Conservation (phyloP, 2,329 filamentous ascomycete genomes). For the Daldinia eschscholtzii region DNA sequence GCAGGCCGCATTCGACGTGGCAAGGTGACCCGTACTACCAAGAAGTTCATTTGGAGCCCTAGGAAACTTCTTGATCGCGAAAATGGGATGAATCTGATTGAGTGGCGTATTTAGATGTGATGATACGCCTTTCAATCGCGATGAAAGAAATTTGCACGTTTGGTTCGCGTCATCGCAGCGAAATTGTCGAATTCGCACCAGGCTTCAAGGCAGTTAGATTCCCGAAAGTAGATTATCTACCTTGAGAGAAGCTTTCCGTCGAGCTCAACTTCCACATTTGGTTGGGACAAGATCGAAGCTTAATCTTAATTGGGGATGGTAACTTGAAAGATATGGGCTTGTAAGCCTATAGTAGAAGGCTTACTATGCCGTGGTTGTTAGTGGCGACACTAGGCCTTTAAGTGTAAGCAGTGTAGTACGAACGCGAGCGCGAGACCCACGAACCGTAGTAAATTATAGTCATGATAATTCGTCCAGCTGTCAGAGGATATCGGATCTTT, state of each 20-base stretch:
- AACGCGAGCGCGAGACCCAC: conserved; percentile 22
- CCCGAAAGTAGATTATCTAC: conserved; percentile 10
- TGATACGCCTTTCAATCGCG: conserved; percentile 21
- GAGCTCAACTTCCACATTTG: conserved; percentile 34
- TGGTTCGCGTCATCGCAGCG: background rate
- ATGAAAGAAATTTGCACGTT: background rate
- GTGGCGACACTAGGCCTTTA: conserved; percentile 6
- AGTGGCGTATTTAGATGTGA: conserved; percentile 22
- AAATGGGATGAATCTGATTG: background rate
- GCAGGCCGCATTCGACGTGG: conserved; percentile 10
- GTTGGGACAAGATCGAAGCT: conserved; percentile 19
- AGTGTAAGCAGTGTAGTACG: conserved; percentile 34
- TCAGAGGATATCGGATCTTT: conserved; percentile 29
- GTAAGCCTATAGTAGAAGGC: conserved; percentile 25
- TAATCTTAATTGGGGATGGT: conserved; percentile 30
- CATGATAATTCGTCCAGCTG: conserved; percentile 27
- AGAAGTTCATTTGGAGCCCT: background rate
- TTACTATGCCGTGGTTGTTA: conserved; percentile 36
- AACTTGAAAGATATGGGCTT: conserved; percentile 25
- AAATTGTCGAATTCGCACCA: background rate
- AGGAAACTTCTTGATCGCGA: background rate
- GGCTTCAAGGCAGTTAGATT: background rate
- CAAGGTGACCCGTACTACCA: background rate
- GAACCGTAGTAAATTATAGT: conserved; percentile 40
- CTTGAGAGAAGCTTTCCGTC: conserved; percentile 14